Evolutionary conservation across 2,329 filamentous ascomycete species (phyloP).

Genomic region (Stagonosporopsis tanaceti): DNA sequence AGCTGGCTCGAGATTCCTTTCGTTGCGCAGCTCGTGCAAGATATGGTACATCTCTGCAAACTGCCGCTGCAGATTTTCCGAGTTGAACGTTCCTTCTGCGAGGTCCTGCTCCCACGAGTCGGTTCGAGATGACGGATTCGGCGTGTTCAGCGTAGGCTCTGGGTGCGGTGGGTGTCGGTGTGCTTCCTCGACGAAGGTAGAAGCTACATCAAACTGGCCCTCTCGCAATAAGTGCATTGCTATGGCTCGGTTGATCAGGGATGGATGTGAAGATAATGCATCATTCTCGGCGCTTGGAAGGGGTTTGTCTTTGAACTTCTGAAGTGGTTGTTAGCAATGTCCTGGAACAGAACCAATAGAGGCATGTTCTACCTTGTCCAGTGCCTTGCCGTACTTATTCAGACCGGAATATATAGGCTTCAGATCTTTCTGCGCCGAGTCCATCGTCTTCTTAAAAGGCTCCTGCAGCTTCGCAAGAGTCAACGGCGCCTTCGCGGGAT

Average conservation of each 20-base stretch:
- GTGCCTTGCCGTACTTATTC: conserved; percentile 81
- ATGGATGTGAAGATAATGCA: conserved; percentile 76
- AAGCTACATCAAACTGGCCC: conserved; percentile 88
- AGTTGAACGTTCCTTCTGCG: conserved; percentile 67
- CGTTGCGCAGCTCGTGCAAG: conserved; percentile 75
- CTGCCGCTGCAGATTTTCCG: conserved; percentile 74
- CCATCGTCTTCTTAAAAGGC: conserved; percentile 81
- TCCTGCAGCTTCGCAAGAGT: conserved; percentile 86
- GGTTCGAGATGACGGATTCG: conserved; percentile 40
- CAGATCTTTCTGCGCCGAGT: conserved; percentile 79
- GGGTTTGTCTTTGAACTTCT: conserved; percentile 70
- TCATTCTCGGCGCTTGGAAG: conserved; percentile 81
- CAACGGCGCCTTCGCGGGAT: conserved; percentile 74
- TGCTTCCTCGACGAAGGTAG: conserved; percentile 81
- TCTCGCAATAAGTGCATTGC: conserved; percentile 96
- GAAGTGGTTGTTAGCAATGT: conserved; percentile 5
- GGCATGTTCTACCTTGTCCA: conserved; percentile 73
- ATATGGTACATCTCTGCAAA: conserved; percentile 94
- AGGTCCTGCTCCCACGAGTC: conserved; percentile 54
- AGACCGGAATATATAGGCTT: conserved; percentile 84
- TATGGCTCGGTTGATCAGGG: conserved; percentile 89
- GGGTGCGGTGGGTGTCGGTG: conserved; percentile 55
- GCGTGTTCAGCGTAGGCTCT: conserved; percentile 47
- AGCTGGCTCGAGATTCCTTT: conserved; percentile 78
- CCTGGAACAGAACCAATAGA: not conserved